phyloP scores from a whole-genome alignment of 2,329 filamentous ascomycete species.

The Biscogniauxia mediterranea region DNA sequence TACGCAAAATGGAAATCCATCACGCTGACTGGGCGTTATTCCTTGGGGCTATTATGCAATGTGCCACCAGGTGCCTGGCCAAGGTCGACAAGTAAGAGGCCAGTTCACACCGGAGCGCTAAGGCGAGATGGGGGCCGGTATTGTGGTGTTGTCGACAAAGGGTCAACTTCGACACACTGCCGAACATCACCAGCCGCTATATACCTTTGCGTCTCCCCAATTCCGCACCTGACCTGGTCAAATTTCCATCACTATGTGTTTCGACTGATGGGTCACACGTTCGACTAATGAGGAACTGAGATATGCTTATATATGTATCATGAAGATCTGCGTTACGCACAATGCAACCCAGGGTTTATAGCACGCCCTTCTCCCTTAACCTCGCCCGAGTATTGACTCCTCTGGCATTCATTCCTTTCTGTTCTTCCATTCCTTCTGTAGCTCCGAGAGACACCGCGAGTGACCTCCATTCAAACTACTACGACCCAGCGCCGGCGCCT shows the following conservation, averaged over 20 bases:
- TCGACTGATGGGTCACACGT: conserved; percentile 47
- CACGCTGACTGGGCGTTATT: conserved; percentile 39
- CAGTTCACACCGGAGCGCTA: conserved; percentile 42
- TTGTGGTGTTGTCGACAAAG: conserved; percentile 23
- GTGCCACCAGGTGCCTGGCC: conserved; percentile 33
- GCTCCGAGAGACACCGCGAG: conserved; percentile 9
- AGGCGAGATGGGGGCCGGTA: conserved; percentile 26
- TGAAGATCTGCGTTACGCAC: conserved; percentile 33
- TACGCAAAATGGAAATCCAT: conserved; percentile 24
- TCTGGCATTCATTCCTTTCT: conserved; percentile 28
- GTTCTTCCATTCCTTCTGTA: conserved; percentile 23
- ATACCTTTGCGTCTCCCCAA: conserved; percentile 50
- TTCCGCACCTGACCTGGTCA: conserved; percentile 42
- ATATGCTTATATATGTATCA: conserved; percentile 24
- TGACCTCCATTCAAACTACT: conserved; percentile 38
- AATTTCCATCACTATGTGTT: conserved; percentile 51
- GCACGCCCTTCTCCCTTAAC: conserved; percentile 27
- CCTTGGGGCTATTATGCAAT: conserved; percentile 38
- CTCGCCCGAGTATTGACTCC: conserved; percentile 25
- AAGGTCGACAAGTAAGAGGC: conserved; percentile 41
- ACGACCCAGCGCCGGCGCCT: conserved; percentile 56
- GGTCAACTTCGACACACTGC: conserved; percentile 40
- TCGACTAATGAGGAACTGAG: conserved; percentile 25
- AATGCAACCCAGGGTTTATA: conserved; percentile 36
- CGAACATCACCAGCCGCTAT: conserved; percentile 55